Evolutionary conservation across 345 rosid species (phyloP), one percentile per base, ranked within the genome.

Genomic region (Aquilaria malaccensis): DNA sequence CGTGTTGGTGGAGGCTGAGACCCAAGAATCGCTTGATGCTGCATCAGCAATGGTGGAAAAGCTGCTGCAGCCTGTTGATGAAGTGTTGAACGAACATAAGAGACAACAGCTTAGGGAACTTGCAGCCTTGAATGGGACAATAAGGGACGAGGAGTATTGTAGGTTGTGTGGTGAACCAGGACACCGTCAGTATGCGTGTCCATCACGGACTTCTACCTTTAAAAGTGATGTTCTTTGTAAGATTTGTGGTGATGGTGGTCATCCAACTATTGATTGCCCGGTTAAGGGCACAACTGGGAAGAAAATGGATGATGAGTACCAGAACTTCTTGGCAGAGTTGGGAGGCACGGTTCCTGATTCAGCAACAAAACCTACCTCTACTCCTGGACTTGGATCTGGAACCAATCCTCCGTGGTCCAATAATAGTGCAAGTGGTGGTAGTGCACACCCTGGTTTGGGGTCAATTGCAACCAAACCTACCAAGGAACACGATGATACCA

Each of bases 301-400:
- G 87, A 95, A 86, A 70, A 95, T 88, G 99, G 99, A 95, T 77
- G 99, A 95, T 61, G 97, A 95, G 62, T 95, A 95, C 73, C 99
- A 81, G 80, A 95, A 85, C 67, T 91, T 95, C 75, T 80, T 85
- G 84, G 97, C 99, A 2, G 95, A 95, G 76, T 67, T 95, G 63
- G 89, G 96, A 52, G 95, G 89, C 58, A 80, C 93, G 30, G 81
- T 91, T 76, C 97, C 99, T 52, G 99, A 88, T 71, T 88, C 96
- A 10, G 74, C 89, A 47, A 85, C 79, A 63, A 91, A 95, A 72
- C 93, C 82, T 74, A 85, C 56, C 52, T 13, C 76, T 52, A 66
- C 84, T 67, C 68, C 85, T 71, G 90, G 92, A 58, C 61, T 93
- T 0, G 81, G 92, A 63, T 74, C 88, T 45, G 90, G 83, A 72